Evolutionary conservation across 257 asterid genomes (phyloP), one percentile per base, ranked within the genome.

Genomic region (Galeopsis tetrahit): DNA sequence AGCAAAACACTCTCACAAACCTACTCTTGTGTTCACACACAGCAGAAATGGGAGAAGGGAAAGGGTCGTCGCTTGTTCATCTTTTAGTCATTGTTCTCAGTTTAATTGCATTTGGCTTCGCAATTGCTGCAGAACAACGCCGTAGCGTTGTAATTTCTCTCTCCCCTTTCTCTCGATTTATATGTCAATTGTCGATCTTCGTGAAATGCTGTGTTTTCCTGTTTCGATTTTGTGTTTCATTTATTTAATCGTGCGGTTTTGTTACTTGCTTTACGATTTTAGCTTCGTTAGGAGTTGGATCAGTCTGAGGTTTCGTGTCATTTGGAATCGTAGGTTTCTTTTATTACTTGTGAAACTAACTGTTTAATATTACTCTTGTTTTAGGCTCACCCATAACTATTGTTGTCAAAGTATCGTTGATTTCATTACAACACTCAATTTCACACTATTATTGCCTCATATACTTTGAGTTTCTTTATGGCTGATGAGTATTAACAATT

Each of bases 111-210:
- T 92, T 92, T 73, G 98, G 96, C 38, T 92, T 92, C 71, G 57
- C 98, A 70, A 90, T 92, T 79, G 98, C 98, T 60, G 98, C 98
- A 13, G 98, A 90, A 70, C 96, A 91, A 32, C 97, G 98, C 44
- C 85, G 98, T 36, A 92, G 96, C 95, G 79, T 80, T 63, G 98
- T 90, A 87, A 79, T 40, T 10, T 40, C 57, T 48, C 61, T 65
- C 61, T 42, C 28, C 31, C 60, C 59, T 9, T 44, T 28, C 13
- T 6, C 7, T 34, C 40, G 39, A n/a, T 43, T 35, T 71, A 4
- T 2, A 0, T 39, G 68, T 55, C 38, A 4, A 6, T 39, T 60
- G 35, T 66, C 44, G 40, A 61, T 78, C 72, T 2, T 38, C 6
- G 21, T 68, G 42, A 57, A 66, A 72, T 69, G 10, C 66, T 66